Evolutionary conservation across 805 yeast genomes (phyloP).

Genomic region (Priceomyces carsonii): DNA sequence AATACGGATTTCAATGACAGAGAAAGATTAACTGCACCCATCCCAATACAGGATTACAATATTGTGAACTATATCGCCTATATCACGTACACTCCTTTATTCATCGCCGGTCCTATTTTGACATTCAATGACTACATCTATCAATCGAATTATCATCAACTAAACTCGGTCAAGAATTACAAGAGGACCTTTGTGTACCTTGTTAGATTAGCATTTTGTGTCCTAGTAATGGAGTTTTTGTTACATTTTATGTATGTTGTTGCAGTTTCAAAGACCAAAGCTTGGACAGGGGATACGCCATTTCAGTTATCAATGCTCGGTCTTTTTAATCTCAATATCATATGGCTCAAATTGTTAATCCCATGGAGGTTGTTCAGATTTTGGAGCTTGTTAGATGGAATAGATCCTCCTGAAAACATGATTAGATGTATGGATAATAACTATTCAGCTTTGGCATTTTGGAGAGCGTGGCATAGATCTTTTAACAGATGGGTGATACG

Average conservation of each 20-base stretch:
- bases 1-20: slow-evolving; percentile 49
- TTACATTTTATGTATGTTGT: slow-evolving; percentile 90
- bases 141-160: slow-evolving; percentile 58
- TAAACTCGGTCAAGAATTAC: slow-evolving; percentile 56
- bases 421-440: slow-evolving; percentile 93
- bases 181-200: slow-evolving; percentile 62
- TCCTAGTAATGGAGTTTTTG: slow-evolving; percentile 84
- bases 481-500: slow-evolving; percentile 87
- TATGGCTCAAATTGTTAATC: slow-evolving; percentile 88
- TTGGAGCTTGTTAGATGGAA: slow-evolving; percentile 90
- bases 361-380: slow-evolving; percentile 96
- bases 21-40: slow-evolving; percentile 63
- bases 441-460: slow-evolving; percentile 89
- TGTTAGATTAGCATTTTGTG: slow-evolving; percentile 65
- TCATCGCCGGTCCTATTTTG: slow-evolving; percentile 92
- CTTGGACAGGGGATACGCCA: slow-evolving; percentile 89
- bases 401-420: slow-evolving; percentile 98
- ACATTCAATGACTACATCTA: slow-evolving; percentile 89
- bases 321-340: slow-evolving; percentile 80
- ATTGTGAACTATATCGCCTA: slow-evolving; percentile 73
- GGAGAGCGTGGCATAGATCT: slow-evolving; percentile 99
- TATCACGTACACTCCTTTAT: slow-evolving; percentile 80
- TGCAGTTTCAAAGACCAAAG: slow-evolving; percentile 85
- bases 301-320: slow-evolving; percentile 96
- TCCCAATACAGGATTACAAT: slow-evolving; percentile 60